Evolutionary conservation across 441 rosid genomes (phyloP), one percentile per base, ranked within the genome.

Genomic region (Raphanus hybrid): DNA sequence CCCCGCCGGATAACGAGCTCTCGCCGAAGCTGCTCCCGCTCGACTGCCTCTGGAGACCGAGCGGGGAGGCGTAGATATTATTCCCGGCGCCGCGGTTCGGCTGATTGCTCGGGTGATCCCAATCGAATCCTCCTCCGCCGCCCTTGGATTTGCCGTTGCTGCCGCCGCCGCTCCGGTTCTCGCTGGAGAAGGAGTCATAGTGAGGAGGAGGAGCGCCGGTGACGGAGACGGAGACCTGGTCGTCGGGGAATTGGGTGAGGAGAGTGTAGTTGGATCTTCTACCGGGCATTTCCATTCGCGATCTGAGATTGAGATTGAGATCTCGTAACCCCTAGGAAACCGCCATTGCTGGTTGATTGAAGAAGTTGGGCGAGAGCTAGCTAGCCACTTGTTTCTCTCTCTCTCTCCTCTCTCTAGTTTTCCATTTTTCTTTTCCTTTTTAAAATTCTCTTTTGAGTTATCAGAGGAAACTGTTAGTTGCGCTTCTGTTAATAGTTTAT

Each of bases 21-120:
- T 89, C 99, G 1, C 95, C 97, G 73, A 93, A 91, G 81, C 99
- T 96, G 59, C 99, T 93, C 79, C 97, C 98, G 82, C 99, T 96
- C 35, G 98, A 93, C 76, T 96, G 95, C 82, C 98, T 84, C 78
- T 96, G 99, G 71, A 93, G 74, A 41, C 89, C 96, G 75, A 87
- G 73, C 63, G 96, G 86, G 34, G 91, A 85, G 26, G 86, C 66
- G 59, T 77, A 88, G 81, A 81, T 18, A 80, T 70, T 18, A 80
- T 70, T 89, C 54, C 87, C 87, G 50, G 74, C 84, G 66, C 97
- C 84, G 67, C 97, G 87, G 74, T 77, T 83, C 3, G 79, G 71
- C 39, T 75, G 92, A 64, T 80, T 87, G 78, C 82, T 87, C 94
- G 41, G 4, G 0, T 29, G 73, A 45, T 92, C 97, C 95, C 97